These are phyloP conservation scores for Picocystis sp. DNA, from an alignment of 163 green algal species.

Conservation along the genomic window DNA sequence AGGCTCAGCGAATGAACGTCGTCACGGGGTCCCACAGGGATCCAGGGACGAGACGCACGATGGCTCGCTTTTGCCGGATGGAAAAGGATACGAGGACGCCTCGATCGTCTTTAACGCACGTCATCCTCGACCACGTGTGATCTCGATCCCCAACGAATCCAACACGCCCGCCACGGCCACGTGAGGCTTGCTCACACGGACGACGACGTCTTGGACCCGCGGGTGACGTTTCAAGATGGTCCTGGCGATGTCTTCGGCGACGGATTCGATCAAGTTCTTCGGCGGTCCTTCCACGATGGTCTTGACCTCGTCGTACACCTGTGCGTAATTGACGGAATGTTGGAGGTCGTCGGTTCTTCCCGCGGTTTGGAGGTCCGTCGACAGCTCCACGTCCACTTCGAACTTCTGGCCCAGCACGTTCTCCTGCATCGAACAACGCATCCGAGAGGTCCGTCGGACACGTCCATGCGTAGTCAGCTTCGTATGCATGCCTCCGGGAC, in stretches of 20 bases:
- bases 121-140: no score
- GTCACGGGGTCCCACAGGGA: no score
- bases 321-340: slow-evolving; percentile 54
- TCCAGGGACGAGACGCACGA: no score
- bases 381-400: slow-evolving; percentile 43
- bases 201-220: slow-evolving; percentile 21
- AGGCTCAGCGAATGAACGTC: background rate
- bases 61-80: no score
- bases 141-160: slow-evolving; percentile 14
- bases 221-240: slow-evolving; percentile 26
- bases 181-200: slow-evolving; percentile 55
- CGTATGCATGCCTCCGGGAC: background rate
- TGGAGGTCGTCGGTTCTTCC: slow-evolving; percentile 39
- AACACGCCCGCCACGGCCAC: slow-evolving; percentile 45
- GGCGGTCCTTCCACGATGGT: slow-evolving; percentile 39
- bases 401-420: slow-evolving; percentile 65
- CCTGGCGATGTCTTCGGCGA: slow-evolving; percentile 36
- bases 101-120: no score
- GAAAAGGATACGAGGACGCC: no score
- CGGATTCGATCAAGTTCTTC: slow-evolving; percentile 39
- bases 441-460: background rate
- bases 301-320: slow-evolving; percentile 39
- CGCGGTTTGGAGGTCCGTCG: slow-evolving; percentile 25
- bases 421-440: slow-evolving; percentile 31
- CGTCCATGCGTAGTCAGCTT: background rate